Evolutionary conservation across 345 rosid species (phyloP).

Genomic region (Eucalyptus erythrocorys): DNA sequence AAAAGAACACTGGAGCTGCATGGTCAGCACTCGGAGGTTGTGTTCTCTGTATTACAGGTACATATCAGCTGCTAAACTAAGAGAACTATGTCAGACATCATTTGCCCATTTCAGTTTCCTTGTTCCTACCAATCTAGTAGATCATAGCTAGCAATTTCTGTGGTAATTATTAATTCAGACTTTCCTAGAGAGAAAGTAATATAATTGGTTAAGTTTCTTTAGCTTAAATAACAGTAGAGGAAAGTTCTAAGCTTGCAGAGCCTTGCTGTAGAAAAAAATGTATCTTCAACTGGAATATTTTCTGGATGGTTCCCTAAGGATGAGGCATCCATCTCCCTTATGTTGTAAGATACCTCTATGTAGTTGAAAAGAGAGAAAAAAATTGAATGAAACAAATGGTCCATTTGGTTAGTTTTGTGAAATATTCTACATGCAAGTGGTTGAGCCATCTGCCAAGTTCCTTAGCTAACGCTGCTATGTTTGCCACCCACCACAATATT

Average conservation of each 20-base stretch:
- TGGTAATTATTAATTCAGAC: not conserved
- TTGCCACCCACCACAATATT: not conserved
- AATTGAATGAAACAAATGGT: not conserved
- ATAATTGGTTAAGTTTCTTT: not conserved
- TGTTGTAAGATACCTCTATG: not conserved
- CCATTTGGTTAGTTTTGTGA: not conserved
- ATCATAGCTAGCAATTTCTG: not conserved
- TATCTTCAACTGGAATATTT: not conserved
- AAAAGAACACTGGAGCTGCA: slow-evolving; percentile 59
- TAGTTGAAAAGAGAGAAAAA: not conserved
- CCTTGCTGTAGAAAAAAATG: not conserved
- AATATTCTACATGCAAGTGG: not conserved
- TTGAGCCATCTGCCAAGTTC: not conserved
- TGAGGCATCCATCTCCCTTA: not conserved
- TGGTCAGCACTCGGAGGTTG: slow-evolving; percentile 99
- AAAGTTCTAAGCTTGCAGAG: not conserved
- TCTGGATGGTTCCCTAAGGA: not conserved
- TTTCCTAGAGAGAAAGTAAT: not conserved
- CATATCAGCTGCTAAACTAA: not conserved
- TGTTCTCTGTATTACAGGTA: slow-evolving; percentile 91
- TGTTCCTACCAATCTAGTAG: not conserved
- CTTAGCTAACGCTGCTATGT: not conserved
- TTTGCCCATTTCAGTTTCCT: not conserved
- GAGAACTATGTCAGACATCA: not conserved
- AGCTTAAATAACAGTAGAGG: not conserved